Base-by-base conservation (phyloP, 768 basidiomycete genomes). In the Lenzites betulinus region DNA sequence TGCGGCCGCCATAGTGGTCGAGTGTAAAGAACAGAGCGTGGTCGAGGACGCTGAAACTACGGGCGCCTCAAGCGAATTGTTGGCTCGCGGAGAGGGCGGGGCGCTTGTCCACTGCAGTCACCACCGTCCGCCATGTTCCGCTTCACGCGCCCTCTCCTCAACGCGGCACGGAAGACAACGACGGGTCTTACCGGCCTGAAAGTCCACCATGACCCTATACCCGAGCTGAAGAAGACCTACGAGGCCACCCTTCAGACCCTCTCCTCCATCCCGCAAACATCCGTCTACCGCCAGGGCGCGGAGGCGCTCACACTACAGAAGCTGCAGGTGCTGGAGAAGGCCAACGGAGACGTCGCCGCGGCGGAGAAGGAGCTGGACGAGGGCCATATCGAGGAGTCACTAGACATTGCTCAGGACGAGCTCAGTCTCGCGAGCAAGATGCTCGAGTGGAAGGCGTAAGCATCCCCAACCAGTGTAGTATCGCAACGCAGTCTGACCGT, bases 361-460 rank as follows among this genome's bases (percentile, higher is more conserved):
- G 90, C 82, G 9, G 95, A 97, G 78, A 84, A 81, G 70, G 82
- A 83, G 72, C 71, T 98, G 41, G 83, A 88, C 51, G 92, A 92
- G 71, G 92, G 93, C 0, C 86, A 92, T 67, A 91, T 97, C 43
- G 95, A 98, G 78, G 82, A 93, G 73, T 83, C 90, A 35, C 68
- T 98, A 67, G 82, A 85, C 65, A 85, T 92, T 73, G 95, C 95
- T 12, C 76, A 86, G 66, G 90, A 90, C 69, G 95, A 98, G 74
- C 78, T 93, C 57, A 78, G 77, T 56, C 79, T 98, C 39, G 91
- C 81, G 5, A 78, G 78, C 33, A 91, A 91, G 76, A 91, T 97
- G 89, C 70, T 88, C n/a, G 89, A 95, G 70, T 98, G 93, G 94
- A 96, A 95, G 78, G 84, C 91, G 95, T 98, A 73, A 74, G 94